Evolutionary conservation across 2,329 filamentous ascomycete species (phyloP).

Genomic region (Botrytis hyacinthi): DNA sequence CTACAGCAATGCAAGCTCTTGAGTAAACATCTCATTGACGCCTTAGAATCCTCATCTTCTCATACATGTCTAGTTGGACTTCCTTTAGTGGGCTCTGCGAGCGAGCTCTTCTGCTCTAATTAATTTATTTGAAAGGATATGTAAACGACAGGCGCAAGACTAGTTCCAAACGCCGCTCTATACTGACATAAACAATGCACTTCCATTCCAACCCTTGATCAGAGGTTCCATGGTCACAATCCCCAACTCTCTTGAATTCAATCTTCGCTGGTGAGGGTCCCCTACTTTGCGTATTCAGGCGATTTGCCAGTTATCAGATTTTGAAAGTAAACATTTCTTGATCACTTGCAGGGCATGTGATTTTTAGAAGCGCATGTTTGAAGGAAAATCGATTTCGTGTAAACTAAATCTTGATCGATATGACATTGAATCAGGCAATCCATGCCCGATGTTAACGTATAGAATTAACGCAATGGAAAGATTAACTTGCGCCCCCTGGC

Average conservation of each 20-base stretch:
- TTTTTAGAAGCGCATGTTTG: accelerated
- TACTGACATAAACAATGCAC: accelerated
- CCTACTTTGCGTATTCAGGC: not conserved
- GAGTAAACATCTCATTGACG: not conserved
- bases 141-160: not conserved
- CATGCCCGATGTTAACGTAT: not conserved
- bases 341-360: not conserved
- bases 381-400: not conserved
- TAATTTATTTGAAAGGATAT: not conserved
- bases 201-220: not conserved
- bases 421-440: not conserved
- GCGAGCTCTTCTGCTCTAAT: not conserved
- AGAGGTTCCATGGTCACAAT: not conserved
- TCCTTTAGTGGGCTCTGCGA: accelerated
- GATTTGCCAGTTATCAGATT: not conserved
- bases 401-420: not conserved
- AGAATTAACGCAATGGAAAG: no score
- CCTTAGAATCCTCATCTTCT: not conserved
- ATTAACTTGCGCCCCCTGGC: accelerated
- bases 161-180: not conserved
- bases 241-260: no score
- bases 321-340: accelerated
- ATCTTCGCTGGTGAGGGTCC: accelerated
- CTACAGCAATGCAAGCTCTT: not conserved
- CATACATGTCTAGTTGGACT: accelerated